These are phyloP conservation scores for Amanita molliuscula DNA, from an alignment of 768 basidiomycete genomes.

Conservation along the genomic window DNA sequence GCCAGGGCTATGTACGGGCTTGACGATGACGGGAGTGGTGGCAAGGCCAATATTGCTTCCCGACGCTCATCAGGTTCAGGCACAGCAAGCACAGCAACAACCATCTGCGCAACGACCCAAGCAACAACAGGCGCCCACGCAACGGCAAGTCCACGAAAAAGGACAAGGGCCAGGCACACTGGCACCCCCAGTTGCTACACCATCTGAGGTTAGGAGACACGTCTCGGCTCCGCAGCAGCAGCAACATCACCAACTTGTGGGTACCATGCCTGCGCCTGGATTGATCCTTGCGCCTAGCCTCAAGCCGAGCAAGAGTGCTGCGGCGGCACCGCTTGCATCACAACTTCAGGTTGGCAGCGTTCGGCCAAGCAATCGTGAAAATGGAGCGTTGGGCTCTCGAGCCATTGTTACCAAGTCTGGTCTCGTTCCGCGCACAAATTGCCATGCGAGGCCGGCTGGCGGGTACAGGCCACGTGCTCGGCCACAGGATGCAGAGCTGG, in stretches of 20 bases:
- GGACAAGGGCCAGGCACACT: neutral
- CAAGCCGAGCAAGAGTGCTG: conserved; percentile 44
- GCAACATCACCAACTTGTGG: neutral
- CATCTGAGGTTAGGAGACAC: conserved; percentile 1
- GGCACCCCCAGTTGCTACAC: neutral
- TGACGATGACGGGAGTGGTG: conserved; percentile 8
- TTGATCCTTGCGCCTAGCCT: conserved; percentile 22
- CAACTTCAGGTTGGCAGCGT: conserved; percentile 15
- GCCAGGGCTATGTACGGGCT: conserved; percentile 10
- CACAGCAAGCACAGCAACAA: neutral
- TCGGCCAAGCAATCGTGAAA: conserved; percentile 1
- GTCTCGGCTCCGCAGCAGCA: conserved; percentile 3
- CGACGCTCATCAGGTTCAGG: conserved; percentile 9
- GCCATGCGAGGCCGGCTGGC: conserved; percentile 10
- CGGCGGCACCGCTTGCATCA: conserved; percentile 46
- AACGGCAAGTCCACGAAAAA: neutral
- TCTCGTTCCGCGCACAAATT: neutral
- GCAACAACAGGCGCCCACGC: neutral
- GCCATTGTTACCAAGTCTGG: neutral
- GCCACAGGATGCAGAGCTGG: conserved; percentile 56
- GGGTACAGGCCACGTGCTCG: conserved; percentile 57
- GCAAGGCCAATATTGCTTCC: conserved; percentile 11
- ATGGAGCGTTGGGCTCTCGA: neutral
- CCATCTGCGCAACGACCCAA: neutral
- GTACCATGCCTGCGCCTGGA: neutral